These are phyloP conservation scores for Diaporthe sp. DNA, from an alignment of 2,329 filamentous ascomycete species.

Conservation along the genomic window DNA sequence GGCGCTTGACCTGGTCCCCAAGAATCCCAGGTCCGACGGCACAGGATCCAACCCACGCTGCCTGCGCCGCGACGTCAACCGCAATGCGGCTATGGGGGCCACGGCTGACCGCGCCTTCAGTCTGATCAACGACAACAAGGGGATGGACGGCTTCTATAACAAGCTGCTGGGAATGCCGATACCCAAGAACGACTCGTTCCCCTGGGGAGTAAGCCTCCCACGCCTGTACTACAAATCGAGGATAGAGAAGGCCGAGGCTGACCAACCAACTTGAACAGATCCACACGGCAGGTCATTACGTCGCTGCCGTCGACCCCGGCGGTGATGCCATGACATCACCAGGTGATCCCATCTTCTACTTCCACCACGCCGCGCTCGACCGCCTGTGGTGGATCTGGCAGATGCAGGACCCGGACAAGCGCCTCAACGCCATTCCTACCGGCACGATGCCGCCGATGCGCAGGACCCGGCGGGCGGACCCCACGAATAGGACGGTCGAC, in stretches of 20 bases:
- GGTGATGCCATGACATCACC: slow-evolving; percentile 49
- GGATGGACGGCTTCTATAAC: slow-evolving; percentile 55
- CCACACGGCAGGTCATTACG: slow-evolving; percentile 51
- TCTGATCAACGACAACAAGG: slow-evolving; percentile 48
- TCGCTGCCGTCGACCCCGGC: slow-evolving; percentile 50
- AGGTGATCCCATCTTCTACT: slow-evolving; percentile 52
- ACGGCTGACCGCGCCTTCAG: slow-evolving; percentile 47
- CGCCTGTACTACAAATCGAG: neutral
- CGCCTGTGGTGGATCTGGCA: slow-evolving; percentile 55
- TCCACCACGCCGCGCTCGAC: slow-evolving; percentile 51
- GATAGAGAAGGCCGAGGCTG: neutral
- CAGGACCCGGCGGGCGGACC: slow-evolving; percentile 2
- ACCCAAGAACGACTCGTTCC: slow-evolving; percentile 47
- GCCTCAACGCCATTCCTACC: slow-evolving; percentile 45
- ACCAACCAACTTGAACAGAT: slow-evolving; percentile 36
- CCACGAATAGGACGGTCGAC: slow-evolving; percentile 37
- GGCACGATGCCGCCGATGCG: slow-evolving; percentile 37
- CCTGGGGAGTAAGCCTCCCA: slow-evolving; percentile 48
- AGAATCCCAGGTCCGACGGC: slow-evolving; percentile 47
- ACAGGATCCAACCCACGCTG: slow-evolving; percentile 54
- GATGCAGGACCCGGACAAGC: slow-evolving; percentile 36
- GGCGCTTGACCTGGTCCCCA: slow-evolving; percentile 35
- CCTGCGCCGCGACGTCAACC: slow-evolving; percentile 53
- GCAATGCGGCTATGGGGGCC: slow-evolving; percentile 47
- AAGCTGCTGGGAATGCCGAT: slow-evolving; percentile 50